Evolutionary conservation across 257 asterid species (phyloP).

Genomic region (Orobanche coerulescens): DNA sequence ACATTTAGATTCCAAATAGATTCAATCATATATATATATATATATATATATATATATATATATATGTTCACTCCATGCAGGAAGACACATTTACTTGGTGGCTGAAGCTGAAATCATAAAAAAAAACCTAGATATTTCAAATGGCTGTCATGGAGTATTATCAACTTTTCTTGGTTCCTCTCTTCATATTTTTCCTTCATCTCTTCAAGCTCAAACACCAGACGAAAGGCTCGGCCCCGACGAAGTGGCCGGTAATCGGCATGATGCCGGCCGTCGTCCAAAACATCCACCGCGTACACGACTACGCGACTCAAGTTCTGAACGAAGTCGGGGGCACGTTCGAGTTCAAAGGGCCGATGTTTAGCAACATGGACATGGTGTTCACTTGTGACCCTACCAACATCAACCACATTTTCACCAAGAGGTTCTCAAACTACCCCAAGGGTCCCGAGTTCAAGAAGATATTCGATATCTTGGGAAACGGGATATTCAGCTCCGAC

Average conservation of each 20-base stretch:
- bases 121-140: too few species aligned
- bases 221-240: constrained; percentile 16
- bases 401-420: constrained; percentile 29
- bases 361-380: constrained; percentile 23
- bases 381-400: constrained; percentile 32
- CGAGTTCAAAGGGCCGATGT: constrained; percentile 24
- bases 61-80: too few species aligned
- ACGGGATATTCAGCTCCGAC: constrained; percentile 35
- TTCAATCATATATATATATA: too few species aligned
- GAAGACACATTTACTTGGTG: too few species aligned
- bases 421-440: constrained; percentile 30
- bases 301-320: constrained; percentile 18
- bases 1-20: too few species aligned
- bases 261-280: constrained; percentile 26
- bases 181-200: not conserved
- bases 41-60: too few species aligned
- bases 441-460: constrained; percentile 32
- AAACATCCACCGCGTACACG: constrained; percentile 19
- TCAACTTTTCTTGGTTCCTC: too few species aligned
- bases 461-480: constrained; percentile 34
- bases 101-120: too few species aligned
- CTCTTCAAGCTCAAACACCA: not conserved
- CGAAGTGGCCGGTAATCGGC: constrained; percentile 32
- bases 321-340: constrained; percentile 25
- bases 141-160: too few species aligned